Percentiles rank a stretch among this genome's conserved stretches.
These are phyloP conservation scores for Cercospora citrullina DNA, from an alignment of 2,329 filamentous ascomycete genomes.

Conservation along the genomic window DNA sequence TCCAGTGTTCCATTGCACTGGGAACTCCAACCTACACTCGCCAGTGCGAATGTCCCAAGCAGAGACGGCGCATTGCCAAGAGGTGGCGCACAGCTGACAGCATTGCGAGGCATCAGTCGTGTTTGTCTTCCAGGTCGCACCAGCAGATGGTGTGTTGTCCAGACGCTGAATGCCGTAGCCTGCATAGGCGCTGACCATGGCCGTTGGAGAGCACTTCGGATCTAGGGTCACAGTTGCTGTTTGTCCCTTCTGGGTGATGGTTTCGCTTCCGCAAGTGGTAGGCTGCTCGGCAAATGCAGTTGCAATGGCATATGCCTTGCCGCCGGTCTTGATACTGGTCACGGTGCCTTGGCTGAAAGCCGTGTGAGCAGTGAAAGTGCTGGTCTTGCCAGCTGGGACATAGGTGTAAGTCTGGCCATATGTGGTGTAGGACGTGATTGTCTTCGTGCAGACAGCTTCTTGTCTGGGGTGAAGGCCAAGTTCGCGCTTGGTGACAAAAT, in stretches of 20 bases:
- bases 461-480: constrained; percentile 26
- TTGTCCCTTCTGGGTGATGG: constrained; percentile 22
- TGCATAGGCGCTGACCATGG: constrained; percentile 32
- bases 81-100: constrained; percentile 38
- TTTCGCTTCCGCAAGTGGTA: constrained; percentile 29
- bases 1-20: constrained; percentile 28
- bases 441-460: constrained; percentile 33
- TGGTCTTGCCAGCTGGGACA: constrained; percentile 29
- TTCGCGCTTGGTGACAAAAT: constrained; percentile 23
- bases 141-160: constrained; percentile 28
- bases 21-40: constrained; percentile 35
- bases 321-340: constrained; percentile 35
- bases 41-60: constrained; percentile 35
- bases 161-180: constrained; percentile 35
- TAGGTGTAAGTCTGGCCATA: constrained; percentile 35
- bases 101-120: constrained; percentile 34
- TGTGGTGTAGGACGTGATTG: constrained; percentile 33
- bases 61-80: constrained; percentile 33
- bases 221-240: constrained; percentile 34
- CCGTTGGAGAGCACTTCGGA: constrained; percentile 35
- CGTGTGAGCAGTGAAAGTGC: constrained; percentile 36
- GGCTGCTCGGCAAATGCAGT: constrained; percentile 30
- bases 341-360: constrained; percentile 33
- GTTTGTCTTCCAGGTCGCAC: constrained; percentile 34
- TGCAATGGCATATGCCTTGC: constrained; percentile 35